Evolutionary conservation across 1,139 yeast genomes (phyloP).

Genomic region (Pichia sp.): DNA sequence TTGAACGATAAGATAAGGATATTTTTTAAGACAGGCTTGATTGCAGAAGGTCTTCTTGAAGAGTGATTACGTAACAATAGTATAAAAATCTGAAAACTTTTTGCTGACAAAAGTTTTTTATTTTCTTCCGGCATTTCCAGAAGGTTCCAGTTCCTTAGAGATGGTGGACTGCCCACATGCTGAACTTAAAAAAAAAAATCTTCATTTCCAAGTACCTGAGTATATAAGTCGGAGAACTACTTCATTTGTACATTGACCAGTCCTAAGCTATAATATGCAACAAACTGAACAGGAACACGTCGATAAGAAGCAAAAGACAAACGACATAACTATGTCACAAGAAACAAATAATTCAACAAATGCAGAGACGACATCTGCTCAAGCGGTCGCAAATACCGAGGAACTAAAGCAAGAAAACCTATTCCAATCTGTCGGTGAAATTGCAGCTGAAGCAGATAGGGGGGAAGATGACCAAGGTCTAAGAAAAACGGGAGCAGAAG

Average conservation of each 20-base stretch:
- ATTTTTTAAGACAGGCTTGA: conserved; percentile 32
- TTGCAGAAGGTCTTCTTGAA: conserved; percentile 8
- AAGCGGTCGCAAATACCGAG: conserved; percentile 1
- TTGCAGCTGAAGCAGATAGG: conserved; percentile 33
- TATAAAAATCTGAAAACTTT: no score
- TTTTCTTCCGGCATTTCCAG: background rate
- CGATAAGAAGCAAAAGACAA: conserved; percentile 27
- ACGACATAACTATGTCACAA: conserved; percentile 13
- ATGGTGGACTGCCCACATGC: no score
- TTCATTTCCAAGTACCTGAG: no score
- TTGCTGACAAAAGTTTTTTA: background rate
- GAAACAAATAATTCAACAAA: conserved; percentile 12
- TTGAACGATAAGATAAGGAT: conserved; percentile 54
- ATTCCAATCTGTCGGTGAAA: conserved; percentile 58
- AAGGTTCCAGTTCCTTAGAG: background rate
- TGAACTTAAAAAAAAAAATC: no score
- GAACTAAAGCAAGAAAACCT: conserved; percentile 35
- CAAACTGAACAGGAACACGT: conserved; percentile 11
- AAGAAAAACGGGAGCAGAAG: conserved; percentile 59
- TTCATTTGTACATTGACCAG: no score
- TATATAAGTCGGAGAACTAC: no score
- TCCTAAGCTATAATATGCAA: conserved; percentile 2
- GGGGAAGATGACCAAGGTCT: conserved; percentile 33
- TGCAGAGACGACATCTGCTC: conserved; percentile 12
- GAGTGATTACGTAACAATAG: background rate